Evolutionary conservation across 345 rosid genomes (phyloP), one percentile per base, ranked within the genome.

Genomic region (Murraya koenigii): DNA sequence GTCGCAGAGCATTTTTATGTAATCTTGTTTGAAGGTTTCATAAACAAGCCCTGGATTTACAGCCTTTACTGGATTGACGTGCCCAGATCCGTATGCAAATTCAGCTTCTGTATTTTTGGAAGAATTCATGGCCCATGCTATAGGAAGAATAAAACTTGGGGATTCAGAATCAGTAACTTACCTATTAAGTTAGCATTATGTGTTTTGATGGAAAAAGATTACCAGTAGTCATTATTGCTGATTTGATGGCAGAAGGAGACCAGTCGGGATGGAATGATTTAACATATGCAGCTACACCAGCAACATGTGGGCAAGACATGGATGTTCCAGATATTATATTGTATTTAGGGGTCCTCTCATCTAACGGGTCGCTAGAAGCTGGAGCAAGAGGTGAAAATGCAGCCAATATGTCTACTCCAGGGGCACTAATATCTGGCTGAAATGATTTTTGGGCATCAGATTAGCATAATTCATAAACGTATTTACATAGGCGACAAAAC

Each of bases 301-400:
- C 78, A 33, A 59, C 85, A 71, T 90, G 92, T 0, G 91, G 90
- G 75, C 89, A 86, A 54, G 92, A 20, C 87, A 90, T 86, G 20
- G 90, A 88, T 15, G 92, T 88, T 70, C 89, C 94, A 4, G 89
- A 83, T 15, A 84, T 0, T 15, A 88, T 22, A 78, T 65, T 83
- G 79, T 49, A 86, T 28, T 76, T 69, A 4, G 79, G 81, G 11
- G 25, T 66, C 52, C 87, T 73, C 1, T 19, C 23, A 76, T 82
- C 91, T 6, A 25, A 6, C 19, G 23, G 3, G 7, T 15, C 55
- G 2, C 5, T 28, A 22, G 85, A 32, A 0, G 83, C 82, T 13
- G 85, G 55, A 41, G 55, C 30, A 58, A 71, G 60, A 38, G 82
- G 83, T 5, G 81, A 68, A 76, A 6, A 84, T n/a, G 86, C 86